Conservation (phyloP, 768 basidiomycete species). For the Calocera viscosa region DNA sequence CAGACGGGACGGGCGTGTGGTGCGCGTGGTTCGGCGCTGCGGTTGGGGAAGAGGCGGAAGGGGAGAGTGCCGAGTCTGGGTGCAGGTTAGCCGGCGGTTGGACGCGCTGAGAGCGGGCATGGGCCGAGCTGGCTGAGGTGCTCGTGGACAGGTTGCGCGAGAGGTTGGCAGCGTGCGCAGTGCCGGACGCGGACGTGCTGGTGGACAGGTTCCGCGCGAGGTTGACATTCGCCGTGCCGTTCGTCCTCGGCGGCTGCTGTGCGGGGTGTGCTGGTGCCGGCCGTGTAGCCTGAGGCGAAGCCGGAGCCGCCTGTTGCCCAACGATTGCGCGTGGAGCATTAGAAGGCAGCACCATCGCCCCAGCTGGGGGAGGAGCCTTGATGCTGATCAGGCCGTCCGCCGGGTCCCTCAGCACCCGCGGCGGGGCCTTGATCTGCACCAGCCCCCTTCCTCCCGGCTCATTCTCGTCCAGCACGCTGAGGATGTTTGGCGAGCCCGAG, state of each 20-base stretch:
- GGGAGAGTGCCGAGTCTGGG: not conserved
- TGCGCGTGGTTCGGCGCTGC: not conserved
- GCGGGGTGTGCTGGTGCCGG: too few relatives aligned
- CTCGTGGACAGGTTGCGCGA: not conserved
- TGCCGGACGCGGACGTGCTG: too few relatives aligned
- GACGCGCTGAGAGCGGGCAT: not conserved
- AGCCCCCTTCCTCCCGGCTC: not conserved
- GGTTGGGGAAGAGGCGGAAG: not conserved
- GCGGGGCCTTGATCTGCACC: not conserved
- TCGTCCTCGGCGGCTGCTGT: not conserved
- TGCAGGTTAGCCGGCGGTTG: not conserved
- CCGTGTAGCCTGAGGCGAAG: too few relatives aligned
- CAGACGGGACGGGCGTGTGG: slow-evolving; percentile 6
- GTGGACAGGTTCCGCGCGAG: too few relatives aligned
- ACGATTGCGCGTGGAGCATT: too few relatives aligned
- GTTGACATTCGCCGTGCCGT: not conserved
- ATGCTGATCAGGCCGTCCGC: not conserved
- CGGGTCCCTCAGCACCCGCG: not conserved
- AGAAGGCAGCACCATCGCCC: not conserved
- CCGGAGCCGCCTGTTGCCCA: too few relatives aligned
- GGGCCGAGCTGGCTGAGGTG: not conserved
- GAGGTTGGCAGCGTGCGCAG: not conserved
- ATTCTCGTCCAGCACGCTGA: not conserved
- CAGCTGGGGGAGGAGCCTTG: not conserved
- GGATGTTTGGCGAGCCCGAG: not conserved